A percentile compares a stretch with the other conserved stretches of the same genome.
Conservation (phyloP, 371 early-diverging fungal species). For the Conidiobolus incongruus region DNA sequence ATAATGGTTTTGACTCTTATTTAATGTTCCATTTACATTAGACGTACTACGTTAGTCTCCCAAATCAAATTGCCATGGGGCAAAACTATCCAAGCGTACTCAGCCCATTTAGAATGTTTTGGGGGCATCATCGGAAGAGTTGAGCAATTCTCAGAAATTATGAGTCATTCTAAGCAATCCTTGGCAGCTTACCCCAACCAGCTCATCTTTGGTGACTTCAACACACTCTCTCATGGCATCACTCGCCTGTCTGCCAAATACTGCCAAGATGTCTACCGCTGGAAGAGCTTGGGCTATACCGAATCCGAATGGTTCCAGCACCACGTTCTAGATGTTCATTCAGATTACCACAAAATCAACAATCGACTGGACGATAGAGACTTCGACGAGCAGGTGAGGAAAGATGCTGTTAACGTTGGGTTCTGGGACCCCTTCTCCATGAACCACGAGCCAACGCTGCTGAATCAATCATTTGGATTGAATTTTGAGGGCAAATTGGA, state of each 20-base stretch:
- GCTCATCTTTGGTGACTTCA: slow-evolving; percentile 51
- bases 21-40: slow-evolving; percentile 4
- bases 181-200: slow-evolving; percentile 25
- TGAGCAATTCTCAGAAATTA: slow-evolving; percentile 35
- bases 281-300: slow-evolving; percentile 28
- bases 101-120: slow-evolving; percentile 59
- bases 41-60: slow-evolving; percentile 27
- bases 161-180: slow-evolving; percentile 24
- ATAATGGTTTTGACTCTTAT: not conserved
- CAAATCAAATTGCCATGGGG: slow-evolving; percentile 18
- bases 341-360: slow-evolving; percentile 16
- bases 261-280: slow-evolving; percentile 38
- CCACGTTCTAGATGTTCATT: slow-evolving; percentile 20
- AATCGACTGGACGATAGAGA: slow-evolving; percentile 19
- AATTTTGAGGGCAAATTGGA: slow-evolving; percentile 55
- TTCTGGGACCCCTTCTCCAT: slow-evolving; percentile 51
- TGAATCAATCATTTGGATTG: slow-evolving; percentile 31
- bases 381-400: slow-evolving; percentile 18
- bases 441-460: slow-evolving; percentile 30
- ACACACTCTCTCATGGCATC: slow-evolving; percentile 61
- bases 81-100: slow-evolving; percentile 26
- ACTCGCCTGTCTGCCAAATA: slow-evolving; percentile 42
- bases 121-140: slow-evolving; percentile 43
- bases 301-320: slow-evolving; percentile 53
- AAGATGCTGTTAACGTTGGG: slow-evolving; percentile 38